Percentiles rank a stretch among this genome's conserved stretches.
Evolutionary conservation across 1,284 basidiomycete genomes (phyloP).

Genomic region (Cryptococcus depauperatus): DNA sequence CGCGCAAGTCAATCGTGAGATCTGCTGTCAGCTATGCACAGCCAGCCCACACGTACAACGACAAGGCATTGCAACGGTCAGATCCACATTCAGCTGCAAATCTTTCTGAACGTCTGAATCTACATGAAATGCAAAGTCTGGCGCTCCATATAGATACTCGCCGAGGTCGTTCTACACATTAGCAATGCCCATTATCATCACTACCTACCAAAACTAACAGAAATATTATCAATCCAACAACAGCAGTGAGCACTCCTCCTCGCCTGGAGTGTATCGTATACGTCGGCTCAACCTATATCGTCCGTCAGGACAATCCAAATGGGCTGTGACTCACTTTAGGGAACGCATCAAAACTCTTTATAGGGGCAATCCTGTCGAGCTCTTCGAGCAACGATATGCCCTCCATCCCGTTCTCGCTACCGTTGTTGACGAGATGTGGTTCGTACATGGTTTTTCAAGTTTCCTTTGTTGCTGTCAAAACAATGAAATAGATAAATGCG

Average conservation of each 20-base stretch:
- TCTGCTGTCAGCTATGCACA: constrained; percentile 47
- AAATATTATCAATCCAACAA: constrained; percentile 61
- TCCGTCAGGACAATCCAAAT: neutral
- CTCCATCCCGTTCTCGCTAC: constrained; percentile 15
- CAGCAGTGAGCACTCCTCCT: constrained; percentile 78
- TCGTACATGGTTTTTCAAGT: constrained; percentile 36
- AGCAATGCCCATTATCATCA: neutral
- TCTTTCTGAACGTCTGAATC: constrained; percentile 57
- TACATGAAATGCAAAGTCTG: constrained; percentile 74
- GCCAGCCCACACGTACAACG: constrained; percentile 56
- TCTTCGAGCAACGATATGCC: constrained; percentile 36
- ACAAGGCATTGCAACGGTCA: constrained; percentile 88
- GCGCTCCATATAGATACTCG: constrained; percentile 87
- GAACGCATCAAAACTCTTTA: constrained; percentile 56
- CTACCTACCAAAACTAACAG: constrained; percentile 37
- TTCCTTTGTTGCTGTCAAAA: neutral
- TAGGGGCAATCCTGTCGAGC: constrained; percentile 44
- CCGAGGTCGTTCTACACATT: constrained; percentile 66
- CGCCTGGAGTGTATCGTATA: constrained; percentile 79
- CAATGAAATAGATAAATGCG: neutral
- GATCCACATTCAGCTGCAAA: constrained; percentile 78
- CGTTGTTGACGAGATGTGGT: constrained; percentile 25
- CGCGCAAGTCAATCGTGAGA: constrained; percentile 79
- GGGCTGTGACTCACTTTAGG: constrained; percentile 53
- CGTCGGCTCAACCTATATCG: constrained; percentile 57